These are phyloP conservation scores for Coemansia sp. DNA, from an alignment of 192 early-diverging fungal genomes.

Conservation along the genomic window DNA sequence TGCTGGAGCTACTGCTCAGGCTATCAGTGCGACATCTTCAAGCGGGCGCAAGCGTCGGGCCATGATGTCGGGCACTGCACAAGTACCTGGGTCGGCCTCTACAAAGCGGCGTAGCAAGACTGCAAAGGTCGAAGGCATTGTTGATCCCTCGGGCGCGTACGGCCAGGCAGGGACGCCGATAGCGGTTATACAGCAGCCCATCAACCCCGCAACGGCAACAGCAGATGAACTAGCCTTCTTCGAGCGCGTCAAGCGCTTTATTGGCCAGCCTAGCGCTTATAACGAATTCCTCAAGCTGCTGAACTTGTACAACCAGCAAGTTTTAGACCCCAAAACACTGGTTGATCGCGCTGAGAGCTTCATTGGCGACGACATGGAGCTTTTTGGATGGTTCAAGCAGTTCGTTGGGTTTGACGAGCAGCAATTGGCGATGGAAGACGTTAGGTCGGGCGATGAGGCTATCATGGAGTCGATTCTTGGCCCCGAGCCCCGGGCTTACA, in stretches of 20 bases:
- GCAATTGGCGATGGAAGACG: slow-evolving; percentile 39
- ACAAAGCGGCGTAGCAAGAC: slow-evolving; percentile 46
- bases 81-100: slow-evolving; percentile 23
- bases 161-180: slow-evolving; percentile 6
- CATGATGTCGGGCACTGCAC: slow-evolving; percentile 24
- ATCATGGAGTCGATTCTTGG: slow-evolving; percentile 40
- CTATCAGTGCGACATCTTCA: slow-evolving; percentile 18
- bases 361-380: slow-evolving; percentile 74
- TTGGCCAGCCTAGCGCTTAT: slow-evolving; percentile 85
- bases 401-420: slow-evolving; percentile 57
- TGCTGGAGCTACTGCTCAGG: slow-evolving; percentile 12
- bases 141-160: slow-evolving; percentile 13
- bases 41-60: slow-evolving; percentile 39
- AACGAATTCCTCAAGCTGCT: slow-evolving; percentile 96
- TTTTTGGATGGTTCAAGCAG: slow-evolving; percentile 94
- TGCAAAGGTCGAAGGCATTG: slow-evolving; percentile 17
- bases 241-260: slow-evolving; percentile 83
- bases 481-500: slow-evolving; percentile 33
- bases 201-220: slow-evolving; percentile 47
- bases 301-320: slow-evolving; percentile 91
- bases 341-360: slow-evolving; percentile 86
- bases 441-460: slow-evolving; percentile 45
- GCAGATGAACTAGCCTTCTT: slow-evolving; percentile 92
- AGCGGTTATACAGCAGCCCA: slow-evolving; percentile 14
- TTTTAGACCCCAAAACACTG: slow-evolving; percentile 79